Base-by-base conservation (phyloP, 371 early-diverging fungal genomes). In the Actinomortierella ambigua region DNA sequence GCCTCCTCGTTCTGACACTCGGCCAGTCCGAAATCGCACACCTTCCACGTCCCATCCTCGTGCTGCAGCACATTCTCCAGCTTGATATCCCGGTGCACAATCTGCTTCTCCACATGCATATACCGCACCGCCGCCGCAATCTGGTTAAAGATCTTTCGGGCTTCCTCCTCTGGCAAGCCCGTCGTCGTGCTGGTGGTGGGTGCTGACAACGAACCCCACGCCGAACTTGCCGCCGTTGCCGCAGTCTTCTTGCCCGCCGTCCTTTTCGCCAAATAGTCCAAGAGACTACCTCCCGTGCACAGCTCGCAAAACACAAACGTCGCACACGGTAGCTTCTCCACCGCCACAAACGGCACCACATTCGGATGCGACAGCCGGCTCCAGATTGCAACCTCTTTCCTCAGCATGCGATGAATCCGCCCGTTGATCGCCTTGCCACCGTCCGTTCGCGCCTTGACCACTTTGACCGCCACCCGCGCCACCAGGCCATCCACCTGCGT, bases 61-160 rank as follows among this genome's bases (percentile, higher is more conserved):
- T 81, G 81, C 14, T 83, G 62, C 28, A 98, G 71, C 18, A 98
- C 84, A 73, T 98, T 98, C 58, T 98, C 99, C 26, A 92, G 82
- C 77, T 98, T 98, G 50, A 98, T 69, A 76, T 98, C 99, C 53
- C 93, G 86, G 77, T 98, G 98, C 22, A 90, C 88, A 18, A 97
- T 83, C 11, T 82, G 63, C 27, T 77, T 79, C 18, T 91, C 85
- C 3, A 76, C 66, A 76, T 98, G 99, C 46, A 96, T 63, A 69
- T 96, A 96, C 20, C 79, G 66, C 1, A 98, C 66, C 3, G 92
- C 94, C 13, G 82, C 69, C 8, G 85, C 79, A 0, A 96, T 57
- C 65, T 95, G 92, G n/a, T 77, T 61, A 59, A 94, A 91, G 22
- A 88, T 70, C 5, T 44, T 39, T 3, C 81, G 59, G 0, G 86